phyloP scores from a whole-genome alignment of 331 rosid species.

The Ulmus americana region DNA sequence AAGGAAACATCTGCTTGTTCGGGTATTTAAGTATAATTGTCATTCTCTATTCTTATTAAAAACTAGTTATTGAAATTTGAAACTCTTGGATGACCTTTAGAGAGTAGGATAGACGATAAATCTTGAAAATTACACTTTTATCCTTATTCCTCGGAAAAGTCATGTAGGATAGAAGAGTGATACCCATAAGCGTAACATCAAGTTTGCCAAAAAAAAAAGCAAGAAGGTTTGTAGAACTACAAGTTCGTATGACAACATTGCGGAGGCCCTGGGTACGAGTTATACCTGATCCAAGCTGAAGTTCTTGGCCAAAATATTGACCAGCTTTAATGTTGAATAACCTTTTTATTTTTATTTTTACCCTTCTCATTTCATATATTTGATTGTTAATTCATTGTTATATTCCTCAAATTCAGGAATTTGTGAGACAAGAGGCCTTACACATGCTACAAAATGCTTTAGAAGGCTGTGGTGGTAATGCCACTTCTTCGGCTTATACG shows the following conservation, averaged over 20 bases:
- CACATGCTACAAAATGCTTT: constrained; percentile 86
- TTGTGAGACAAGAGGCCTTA: constrained; percentile 86
- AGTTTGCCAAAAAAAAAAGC: too few species aligned
- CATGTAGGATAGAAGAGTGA: too few species aligned
- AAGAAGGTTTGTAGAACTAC: too few species aligned
- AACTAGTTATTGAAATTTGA: too few species aligned
- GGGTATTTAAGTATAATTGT: neutral
- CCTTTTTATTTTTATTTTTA: neutral
- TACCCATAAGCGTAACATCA: too few species aligned
- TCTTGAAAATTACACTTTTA: too few species aligned
- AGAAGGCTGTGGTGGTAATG: constrained; percentile 86
- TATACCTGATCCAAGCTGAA: neutral
- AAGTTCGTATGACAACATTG: too few species aligned
- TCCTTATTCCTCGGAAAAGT: too few species aligned
- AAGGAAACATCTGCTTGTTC: neutral
- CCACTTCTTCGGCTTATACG: constrained; percentile 72
- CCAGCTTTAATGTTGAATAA: neutral
- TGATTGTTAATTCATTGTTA: neutral
- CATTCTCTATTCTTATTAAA: neutral
- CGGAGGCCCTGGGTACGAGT: too few species aligned
- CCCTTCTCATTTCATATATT: neutral
- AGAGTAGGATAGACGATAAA: too few species aligned
- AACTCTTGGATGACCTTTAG: too few species aligned
- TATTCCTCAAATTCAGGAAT: constrained; percentile 53
- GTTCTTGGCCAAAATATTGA: neutral